Base-by-base conservation (phyloP, 2,329 filamentous ascomycete species). In the Dendryphion nanum region DNA sequence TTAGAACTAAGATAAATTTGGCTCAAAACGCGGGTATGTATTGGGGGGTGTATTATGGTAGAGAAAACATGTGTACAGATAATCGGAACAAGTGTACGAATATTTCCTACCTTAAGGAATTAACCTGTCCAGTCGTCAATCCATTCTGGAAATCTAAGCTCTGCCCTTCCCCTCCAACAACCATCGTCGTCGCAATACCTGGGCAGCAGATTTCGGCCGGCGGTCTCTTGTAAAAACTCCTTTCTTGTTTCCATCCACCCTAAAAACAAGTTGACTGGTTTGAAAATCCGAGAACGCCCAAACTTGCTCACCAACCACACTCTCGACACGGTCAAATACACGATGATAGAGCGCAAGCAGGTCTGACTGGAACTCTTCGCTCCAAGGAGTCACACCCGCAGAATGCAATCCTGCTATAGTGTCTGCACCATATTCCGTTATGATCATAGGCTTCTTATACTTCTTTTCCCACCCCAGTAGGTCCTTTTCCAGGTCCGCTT, bases 241-340 rank as follows among this genome's bases (percentile, higher is more conserved):
- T 15, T 45, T 45, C 28, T 45, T 41, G 30, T 45, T 45, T 13
- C 39, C 39, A 38, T 45, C 39, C 7, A 41, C 39, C 4, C 42
- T 18, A 12, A 41, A 41, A 7, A 41, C 30, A 19, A 33, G 21
- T 16, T 37, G 32, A 18, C 33, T 40, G 4, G 42, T 45, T 17
- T 42, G 39, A 20, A 45, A 45, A 23, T 45, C 42, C 4, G 42
- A 18, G 28, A 45, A 45, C 18, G 20, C 42, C 42, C 42, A 45
- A 8, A 45, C 42, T 4, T 45, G 42, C 19, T 45, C 42, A 7
- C 42, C 42, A 19, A 42, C 18, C 18, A 42, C 24, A 4, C 17
- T 8, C 6, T 34, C 35, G 2, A 45, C 16, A 3, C 40, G 32
- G 21, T 45, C 42, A 32, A 41, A 41, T 5, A 44, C 42, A 6